Evolutionary conservation across 768 basidiomycete species (phyloP).

Genomic region (Mycena amicta): DNA sequence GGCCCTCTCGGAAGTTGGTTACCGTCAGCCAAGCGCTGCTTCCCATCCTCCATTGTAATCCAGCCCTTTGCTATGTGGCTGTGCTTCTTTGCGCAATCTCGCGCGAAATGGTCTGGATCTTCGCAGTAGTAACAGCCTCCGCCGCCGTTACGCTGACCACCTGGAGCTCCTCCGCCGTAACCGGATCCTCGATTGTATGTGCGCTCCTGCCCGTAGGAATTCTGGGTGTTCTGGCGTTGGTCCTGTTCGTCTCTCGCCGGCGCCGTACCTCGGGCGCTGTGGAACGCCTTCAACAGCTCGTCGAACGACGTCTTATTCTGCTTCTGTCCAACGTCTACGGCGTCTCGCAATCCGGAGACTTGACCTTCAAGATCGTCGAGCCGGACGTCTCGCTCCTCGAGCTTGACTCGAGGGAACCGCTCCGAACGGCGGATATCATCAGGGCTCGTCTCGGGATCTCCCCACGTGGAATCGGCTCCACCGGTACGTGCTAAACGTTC

Average conservation of each 20-base stretch:
- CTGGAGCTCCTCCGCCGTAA: not conserved
- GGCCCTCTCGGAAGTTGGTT: conserved; percentile 4
- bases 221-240: not conserved
- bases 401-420: conserved; percentile 9
- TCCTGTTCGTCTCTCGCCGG: conserved; percentile 6
- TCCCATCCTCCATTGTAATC: conserved; percentile 4
- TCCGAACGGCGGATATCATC: conserved; percentile 7
- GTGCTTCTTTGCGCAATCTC: conserved; percentile 2
- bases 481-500: conserved; percentile 1
- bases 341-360: conserved; percentile 4
- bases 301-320: conserved; percentile 6
- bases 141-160: not conserved
- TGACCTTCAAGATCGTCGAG: conserved; percentile 10
- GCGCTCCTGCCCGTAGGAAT: conserved; percentile 1
- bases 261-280: not conserved
- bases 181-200: not conserved
- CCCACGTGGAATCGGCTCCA: not conserved
- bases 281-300: conserved; percentile 6
- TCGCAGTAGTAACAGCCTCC: conserved; percentile 13
- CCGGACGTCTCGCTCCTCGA: conserved; percentile 4
- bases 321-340: conserved; percentile 1
- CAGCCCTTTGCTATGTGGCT: conserved; percentile 7
- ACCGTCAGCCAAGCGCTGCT: conserved; percentile 4
- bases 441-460: not conserved
- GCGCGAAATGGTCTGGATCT: conserved; percentile 4